These are phyloP conservation scores for Dryas alaskensis DNA, from an alignment of 306 rosid genomes.

Conservation along the genomic window DNA sequence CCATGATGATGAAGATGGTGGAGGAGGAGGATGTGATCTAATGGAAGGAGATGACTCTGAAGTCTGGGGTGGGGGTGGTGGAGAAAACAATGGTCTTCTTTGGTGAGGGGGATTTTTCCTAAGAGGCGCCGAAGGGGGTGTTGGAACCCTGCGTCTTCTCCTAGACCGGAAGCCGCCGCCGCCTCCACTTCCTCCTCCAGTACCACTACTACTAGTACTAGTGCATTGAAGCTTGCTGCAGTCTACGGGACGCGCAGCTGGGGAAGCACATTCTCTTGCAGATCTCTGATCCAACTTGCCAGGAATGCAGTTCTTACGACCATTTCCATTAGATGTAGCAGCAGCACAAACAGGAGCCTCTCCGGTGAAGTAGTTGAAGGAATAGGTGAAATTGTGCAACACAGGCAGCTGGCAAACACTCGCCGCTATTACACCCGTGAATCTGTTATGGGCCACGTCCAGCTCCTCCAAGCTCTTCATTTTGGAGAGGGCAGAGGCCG, in stretches of 20 bases:
- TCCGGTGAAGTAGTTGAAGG: constrained; percentile 32
- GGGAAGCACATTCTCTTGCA: constrained; percentile 26
- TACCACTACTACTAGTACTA: neutral
- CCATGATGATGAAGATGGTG: neutral
- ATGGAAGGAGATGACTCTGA: too few species aligned
- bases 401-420: constrained; percentile 21
- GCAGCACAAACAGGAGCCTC: constrained; percentile 22
- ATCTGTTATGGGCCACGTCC: constrained; percentile 21
- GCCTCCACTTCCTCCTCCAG: neutral
- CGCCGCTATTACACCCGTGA: constrained; percentile 22
- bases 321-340: neutral
- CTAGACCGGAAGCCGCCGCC: neutral
- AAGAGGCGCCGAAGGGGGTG: constrained; percentile 3
- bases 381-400: constrained; percentile 24
- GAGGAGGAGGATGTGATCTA: constrained; percentile 1
- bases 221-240: constrained; percentile 21
- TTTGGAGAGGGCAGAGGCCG: neutral
- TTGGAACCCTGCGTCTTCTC: neutral
- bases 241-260: constrained; percentile 20
- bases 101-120: neutral
- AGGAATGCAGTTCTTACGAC: constrained; percentile 22
- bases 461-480: constrained; percentile 31
- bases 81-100: neutral
- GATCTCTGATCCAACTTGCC: constrained; percentile 26
- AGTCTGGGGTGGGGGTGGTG: constrained; percentile 13